Conservation (phyloP, 768 basidiomycete genomes). For the Calocera cornea region DNA sequence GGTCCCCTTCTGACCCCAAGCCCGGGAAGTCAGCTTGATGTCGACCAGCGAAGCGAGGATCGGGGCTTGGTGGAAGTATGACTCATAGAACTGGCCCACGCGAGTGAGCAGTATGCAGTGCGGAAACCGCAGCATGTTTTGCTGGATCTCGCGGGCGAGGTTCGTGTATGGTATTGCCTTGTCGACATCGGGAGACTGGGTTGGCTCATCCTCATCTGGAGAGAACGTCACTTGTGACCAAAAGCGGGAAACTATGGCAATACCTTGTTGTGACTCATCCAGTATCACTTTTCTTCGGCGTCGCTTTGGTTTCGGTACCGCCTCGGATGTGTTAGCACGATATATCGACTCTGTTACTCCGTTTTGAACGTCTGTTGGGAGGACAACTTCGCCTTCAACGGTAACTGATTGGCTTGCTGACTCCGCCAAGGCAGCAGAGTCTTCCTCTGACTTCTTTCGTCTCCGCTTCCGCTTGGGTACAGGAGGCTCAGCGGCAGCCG, state of each 20-base stretch:
- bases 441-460: background rate
- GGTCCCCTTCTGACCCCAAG: slow-evolving; percentile 45
- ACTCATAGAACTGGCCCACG: slow-evolving; percentile 96
- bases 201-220: background rate
- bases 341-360: too few relatives aligned
- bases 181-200: background rate
- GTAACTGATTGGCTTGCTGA: background rate
- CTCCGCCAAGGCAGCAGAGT: background rate
- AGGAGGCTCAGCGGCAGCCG: too few relatives aligned
- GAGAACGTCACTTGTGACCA: background rate
- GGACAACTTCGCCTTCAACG: too few relatives aligned
- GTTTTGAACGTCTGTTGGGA: too few relatives aligned
- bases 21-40: slow-evolving; percentile 69
- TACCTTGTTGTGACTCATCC: background rate
- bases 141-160: slow-evolving; percentile 55
- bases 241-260: background rate
- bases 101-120: slow-evolving; percentile 83
- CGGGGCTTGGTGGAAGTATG: slow-evolving; percentile 83
- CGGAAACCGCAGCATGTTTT: slow-evolving; percentile 63
- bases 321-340: background rate
- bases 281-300: background rate
- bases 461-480: background rate
- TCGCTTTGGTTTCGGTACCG: background rate
- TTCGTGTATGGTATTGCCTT: slow-evolving; percentile 26
- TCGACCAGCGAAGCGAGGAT: slow-evolving; percentile 62